phyloP scores from a whole-genome alignment of 371 early-diverging fungal species.

The Fennellomyces sp. region DNA sequence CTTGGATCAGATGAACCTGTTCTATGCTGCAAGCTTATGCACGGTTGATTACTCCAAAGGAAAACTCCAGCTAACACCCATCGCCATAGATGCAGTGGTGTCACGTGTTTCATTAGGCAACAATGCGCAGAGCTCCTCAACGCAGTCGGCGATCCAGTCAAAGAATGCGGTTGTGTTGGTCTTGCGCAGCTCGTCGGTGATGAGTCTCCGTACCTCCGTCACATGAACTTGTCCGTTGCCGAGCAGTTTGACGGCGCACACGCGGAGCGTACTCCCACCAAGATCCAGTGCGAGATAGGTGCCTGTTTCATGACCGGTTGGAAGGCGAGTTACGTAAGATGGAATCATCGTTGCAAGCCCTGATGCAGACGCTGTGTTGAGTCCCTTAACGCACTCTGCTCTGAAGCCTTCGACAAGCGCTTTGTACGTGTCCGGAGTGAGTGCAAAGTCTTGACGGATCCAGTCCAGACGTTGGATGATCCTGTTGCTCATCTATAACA shows the following conservation, averaged over 20 bases:
- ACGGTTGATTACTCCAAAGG: slow-evolving; percentile 44
- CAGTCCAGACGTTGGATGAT: slow-evolving; percentile 6
- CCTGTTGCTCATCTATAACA: neutral
- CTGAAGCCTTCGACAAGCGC: slow-evolving; percentile 57
- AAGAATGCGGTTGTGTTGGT: slow-evolving; percentile 71
- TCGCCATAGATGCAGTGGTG: slow-evolving; percentile 25
- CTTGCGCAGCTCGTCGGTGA: slow-evolving; percentile 68
- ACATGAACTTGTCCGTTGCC: slow-evolving; percentile 70
- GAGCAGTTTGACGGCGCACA: slow-evolving; percentile 69
- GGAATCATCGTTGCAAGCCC: slow-evolving; percentile 71
- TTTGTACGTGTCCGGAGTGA: slow-evolving; percentile 44
- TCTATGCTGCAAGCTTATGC: neutral
- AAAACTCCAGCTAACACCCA: slow-evolving; percentile 55
- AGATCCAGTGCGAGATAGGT: slow-evolving; percentile 88
- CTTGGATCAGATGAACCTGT: neutral
- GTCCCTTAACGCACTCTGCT: slow-evolving; percentile 46
- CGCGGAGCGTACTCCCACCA: slow-evolving; percentile 90
- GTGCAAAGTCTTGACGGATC: slow-evolving; percentile 11
- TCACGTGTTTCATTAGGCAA: slow-evolving; percentile 19
- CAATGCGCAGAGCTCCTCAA: slow-evolving; percentile 26
- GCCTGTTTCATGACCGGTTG: slow-evolving; percentile 82
- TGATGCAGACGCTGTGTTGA: slow-evolving; percentile 39
- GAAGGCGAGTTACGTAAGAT: slow-evolving; percentile 79
- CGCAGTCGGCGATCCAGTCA: slow-evolving; percentile 84
- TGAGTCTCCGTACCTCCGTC: slow-evolving; percentile 67